Base-by-base conservation (phyloP, 2,329 filamentous ascomycete species). In the Westerdykella ornata region DNA sequence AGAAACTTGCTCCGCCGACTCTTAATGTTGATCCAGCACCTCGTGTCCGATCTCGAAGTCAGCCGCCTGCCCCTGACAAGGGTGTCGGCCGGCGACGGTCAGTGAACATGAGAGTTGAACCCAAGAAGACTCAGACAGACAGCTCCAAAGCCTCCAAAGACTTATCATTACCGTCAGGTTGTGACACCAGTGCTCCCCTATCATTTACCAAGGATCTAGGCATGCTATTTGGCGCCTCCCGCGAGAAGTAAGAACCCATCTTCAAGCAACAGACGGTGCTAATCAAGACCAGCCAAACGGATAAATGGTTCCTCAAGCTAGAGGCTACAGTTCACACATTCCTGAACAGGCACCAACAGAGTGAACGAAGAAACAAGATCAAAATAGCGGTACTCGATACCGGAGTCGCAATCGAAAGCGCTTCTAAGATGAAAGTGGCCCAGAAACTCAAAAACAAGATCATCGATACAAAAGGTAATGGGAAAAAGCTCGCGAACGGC, bases 331-430 rank as follows among this genome's bases (percentile, higher is more conserved):
- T 38, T 5, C 18, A 38, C 28, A 26, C 18, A 5, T 26, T 38
- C 11, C n/a, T 26, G 11, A 14, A 26, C 18, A 26, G 14, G 15
- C 36, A 38, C 14, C 14, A 38, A 8, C 22, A 4, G 13, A 26
- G 13, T 6, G 22, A 38, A 26, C 17, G 22, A 18, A 26, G 16
- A 15, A 11, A 38, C 22, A 29, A 38, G n/a, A 29, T 38, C 5
- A 38, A 29, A 14, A 38, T 38, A 15, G 36, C 36, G 4, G 17
- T 38, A 8, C 18, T 38, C 6, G 36, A 38, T 29, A 38, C 36
- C 9, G 36, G 36, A n/a, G 36, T 38, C 6, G 36, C 36, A 28
- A 26, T 26, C 18, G 14, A 13, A 15, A 29, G 14, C 2, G 5
- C 8, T 15, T 33, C 31, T 13, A 33, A 13, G 5, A 33, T 15